Conservation (phyloP, 2,329 filamentous ascomycete genomes). For the Tothia fuscella region DNA sequence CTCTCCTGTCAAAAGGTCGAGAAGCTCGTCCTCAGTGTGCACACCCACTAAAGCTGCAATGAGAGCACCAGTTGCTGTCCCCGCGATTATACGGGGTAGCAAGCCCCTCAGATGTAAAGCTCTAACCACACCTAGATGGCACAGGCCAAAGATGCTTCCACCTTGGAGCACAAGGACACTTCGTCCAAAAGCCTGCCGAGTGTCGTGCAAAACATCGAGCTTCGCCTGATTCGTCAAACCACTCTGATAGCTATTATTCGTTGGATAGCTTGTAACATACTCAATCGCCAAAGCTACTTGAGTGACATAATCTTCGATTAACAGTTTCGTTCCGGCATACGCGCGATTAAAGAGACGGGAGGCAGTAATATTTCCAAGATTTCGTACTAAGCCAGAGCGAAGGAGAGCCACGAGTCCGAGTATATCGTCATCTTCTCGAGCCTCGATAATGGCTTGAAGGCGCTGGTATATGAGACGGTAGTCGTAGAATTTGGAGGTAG, state of each 20-base stretch:
- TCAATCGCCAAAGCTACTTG: constrained; percentile 72
- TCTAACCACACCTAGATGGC: constrained; percentile 82
- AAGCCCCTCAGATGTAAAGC: constrained; percentile 70
- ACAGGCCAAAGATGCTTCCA: constrained; percentile 82
- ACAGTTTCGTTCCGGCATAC: constrained; percentile 76
- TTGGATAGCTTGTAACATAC: constrained; percentile 59
- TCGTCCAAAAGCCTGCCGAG: constrained; percentile 75
- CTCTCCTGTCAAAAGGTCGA: constrained; percentile 62
- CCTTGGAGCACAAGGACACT: constrained; percentile 80
- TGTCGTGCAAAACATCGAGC: constrained; percentile 75
- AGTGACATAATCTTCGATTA: constrained; percentile 84
- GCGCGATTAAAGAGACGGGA: constrained; percentile 72
- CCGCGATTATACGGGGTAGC: constrained; percentile 80
- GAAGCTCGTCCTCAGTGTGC: constrained; percentile 75
- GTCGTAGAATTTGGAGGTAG: constrained; percentile 72
- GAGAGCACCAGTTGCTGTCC: constrained; percentile 79
- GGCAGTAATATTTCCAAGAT: constrained; percentile 81
- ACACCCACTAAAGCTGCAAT: constrained; percentile 82
- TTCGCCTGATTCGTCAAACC: constrained; percentile 63
- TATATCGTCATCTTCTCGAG: constrained; percentile 60
- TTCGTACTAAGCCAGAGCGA: constrained; percentile 64
- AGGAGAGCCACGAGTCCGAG: constrained; percentile 66
- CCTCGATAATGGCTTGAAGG: constrained; percentile 55
- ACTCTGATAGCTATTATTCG: constrained; percentile 33
- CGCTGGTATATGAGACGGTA: constrained; percentile 73